Evolutionary conservation across 805 yeast genomes (phyloP).

Genomic region (Metschnikowia baotianmanensis): DNA sequence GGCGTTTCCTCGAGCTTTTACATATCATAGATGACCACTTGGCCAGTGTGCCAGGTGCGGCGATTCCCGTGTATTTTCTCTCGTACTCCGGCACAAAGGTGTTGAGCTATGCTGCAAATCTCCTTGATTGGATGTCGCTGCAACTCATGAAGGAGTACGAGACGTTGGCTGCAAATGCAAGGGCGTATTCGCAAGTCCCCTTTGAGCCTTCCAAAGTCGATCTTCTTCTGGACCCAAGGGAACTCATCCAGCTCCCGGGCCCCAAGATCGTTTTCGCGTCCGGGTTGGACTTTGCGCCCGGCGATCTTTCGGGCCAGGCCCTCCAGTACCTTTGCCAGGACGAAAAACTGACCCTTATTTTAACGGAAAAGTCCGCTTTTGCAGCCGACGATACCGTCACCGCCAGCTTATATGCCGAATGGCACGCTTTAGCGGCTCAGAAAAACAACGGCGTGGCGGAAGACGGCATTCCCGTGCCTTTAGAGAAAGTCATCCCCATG

Average conservation of each 20-base stretch:
- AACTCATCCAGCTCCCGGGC: constrained; percentile 53
- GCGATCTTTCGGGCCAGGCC: constrained; percentile 55
- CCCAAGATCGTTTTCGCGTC: constrained; percentile 81
- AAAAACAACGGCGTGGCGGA: constrained; percentile 40
- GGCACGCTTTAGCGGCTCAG: constrained; percentile 45
- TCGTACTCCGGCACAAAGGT: constrained; percentile 78
- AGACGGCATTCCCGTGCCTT: constrained; percentile 62
- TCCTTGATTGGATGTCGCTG: constrained; percentile 95
- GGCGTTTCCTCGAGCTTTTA: constrained; percentile 77
- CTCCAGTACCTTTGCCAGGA: constrained; percentile 57
- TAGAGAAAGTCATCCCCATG: constrained; percentile 43
- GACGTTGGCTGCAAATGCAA: constrained; percentile 20
- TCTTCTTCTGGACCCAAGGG: constrained; percentile 51
- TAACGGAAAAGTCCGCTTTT: constrained; percentile 56
- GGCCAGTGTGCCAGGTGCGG: constrained; percentile 36
- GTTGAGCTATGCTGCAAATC: constrained; percentile 76
- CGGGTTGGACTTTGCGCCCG: constrained; percentile 61
- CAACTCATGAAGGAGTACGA: constrained; percentile 88
- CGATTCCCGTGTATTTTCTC: constrained; percentile 72
- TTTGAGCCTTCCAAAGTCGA: constrained; percentile 70
- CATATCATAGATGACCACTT: constrained; percentile 70
- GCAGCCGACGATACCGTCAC: constrained; percentile 47
- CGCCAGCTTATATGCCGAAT: constrained; percentile 48
- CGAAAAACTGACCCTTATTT: constrained; percentile 64
- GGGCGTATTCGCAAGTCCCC: constrained; percentile 52